phyloP scores from a whole-genome alignment of 2,329 filamentous ascomycete genomes.

The Paraphaeosphaeria sporulosa region DNA sequence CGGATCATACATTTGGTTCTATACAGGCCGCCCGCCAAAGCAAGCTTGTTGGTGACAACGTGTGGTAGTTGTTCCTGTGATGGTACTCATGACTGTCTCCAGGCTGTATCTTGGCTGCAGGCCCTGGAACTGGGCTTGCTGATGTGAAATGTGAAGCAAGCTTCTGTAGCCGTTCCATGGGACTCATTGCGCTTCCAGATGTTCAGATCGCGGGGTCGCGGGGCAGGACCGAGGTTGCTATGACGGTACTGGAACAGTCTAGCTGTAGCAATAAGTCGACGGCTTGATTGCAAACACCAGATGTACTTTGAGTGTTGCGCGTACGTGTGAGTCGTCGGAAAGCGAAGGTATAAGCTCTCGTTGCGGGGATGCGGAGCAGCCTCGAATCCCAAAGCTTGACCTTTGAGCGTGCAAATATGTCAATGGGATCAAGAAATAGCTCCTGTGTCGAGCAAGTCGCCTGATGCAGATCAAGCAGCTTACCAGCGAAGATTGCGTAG shows the following conservation, averaged over 20 bases:
- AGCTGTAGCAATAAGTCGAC: background rate
- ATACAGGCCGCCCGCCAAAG: constrained; percentile 85
- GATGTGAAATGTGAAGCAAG: constrained; percentile 49
- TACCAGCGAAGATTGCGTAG: background rate
- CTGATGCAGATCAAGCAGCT: background rate
- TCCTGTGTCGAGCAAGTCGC: background rate
- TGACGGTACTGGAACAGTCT: background rate
- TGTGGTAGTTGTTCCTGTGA: constrained; percentile 70
- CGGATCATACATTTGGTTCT: constrained; percentile 73
- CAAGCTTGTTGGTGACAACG: constrained; percentile 87
- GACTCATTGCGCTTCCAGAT: constrained; percentile 9
- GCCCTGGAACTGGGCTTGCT: constrained; percentile 36
- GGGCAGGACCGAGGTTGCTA: background rate
- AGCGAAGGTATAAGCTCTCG: background rate
- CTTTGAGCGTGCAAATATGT: background rate
- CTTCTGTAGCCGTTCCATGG: constrained; percentile 42
- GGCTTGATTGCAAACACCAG: too few relatives aligned
- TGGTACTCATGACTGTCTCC: constrained; percentile 50
- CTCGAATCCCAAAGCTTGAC: background rate
- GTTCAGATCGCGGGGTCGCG: background rate
- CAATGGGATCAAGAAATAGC: too few relatives aligned
- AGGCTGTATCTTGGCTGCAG: constrained; percentile 46
- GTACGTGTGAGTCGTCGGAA: background rate
- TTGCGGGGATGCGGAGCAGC: constrained; percentile 10
- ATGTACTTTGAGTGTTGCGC: background rate